Evolutionary conservation across 1,284 basidiomycete genomes (phyloP), one percentile per base, ranked within the genome.

Genomic region (Apiotrichum siamense): DNA sequence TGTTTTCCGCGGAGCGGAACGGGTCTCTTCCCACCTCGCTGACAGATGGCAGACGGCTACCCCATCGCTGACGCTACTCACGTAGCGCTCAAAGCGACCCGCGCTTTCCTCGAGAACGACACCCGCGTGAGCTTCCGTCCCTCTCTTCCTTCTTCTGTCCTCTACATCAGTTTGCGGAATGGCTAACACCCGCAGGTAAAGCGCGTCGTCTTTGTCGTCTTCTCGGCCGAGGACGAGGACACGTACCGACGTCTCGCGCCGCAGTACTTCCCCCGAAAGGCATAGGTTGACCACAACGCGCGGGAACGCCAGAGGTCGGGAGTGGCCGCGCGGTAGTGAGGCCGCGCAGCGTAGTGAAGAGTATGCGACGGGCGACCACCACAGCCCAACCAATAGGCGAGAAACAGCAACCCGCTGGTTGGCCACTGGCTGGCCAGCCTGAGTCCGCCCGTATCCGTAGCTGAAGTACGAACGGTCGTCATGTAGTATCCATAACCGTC

Each of bases 201-300:
- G 11, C 55, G 63, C 17, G 72, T 75, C 17, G 65, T 73, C 37
- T 75, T 61, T 52, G 68, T 70, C 49, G 67, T 70, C 37, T 74
- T 73, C 58, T 67, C 64, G 10, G 49, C 60, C 9, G 58, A 54
- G 36, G 67, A 70, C 47, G 63, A 73, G 52, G 47, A 60, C 11
- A 62, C 69, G 15, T 75, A 75, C 50, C 49, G 55, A 39, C 48
- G 49, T 25, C 54, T 52, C 12, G 40, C 33, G 24, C 44, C 44
- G 3, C 18, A 33, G 24, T 45, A 45, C 44, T 45, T 45, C n/a
- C 44, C 44, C n/a, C 44, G 44, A n/a, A 21, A 18, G 4, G 20
- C 6, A 35, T 7, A 10, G 35, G 31, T 9, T 25, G 31, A 18
- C 23, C 24, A 33, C 24, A 26, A n/a, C 47, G 33, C 21, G n/a